phyloP scores from a whole-genome alignment of 192 early-diverging fungal species.

The Dissophora globulifera region DNA sequence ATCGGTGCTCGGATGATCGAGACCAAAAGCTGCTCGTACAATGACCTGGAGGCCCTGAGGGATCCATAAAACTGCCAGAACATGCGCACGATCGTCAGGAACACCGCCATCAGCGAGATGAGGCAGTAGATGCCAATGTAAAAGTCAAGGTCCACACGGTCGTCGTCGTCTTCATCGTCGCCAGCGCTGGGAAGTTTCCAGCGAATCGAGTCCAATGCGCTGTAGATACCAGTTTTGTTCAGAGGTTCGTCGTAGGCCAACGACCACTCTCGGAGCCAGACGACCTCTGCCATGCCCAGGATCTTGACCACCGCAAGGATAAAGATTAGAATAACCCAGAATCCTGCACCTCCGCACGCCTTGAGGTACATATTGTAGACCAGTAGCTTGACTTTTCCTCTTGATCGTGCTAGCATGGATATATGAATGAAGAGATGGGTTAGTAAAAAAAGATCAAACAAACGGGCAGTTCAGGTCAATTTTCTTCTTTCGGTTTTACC shows the following conservation, averaged over 20 bases:
- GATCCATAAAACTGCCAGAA: constrained; percentile 58
- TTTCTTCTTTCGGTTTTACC: too few species aligned
- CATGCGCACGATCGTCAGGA: constrained; percentile 55
- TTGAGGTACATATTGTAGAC: constrained; percentile 84
- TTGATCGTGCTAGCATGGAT: constrained; percentile 63
- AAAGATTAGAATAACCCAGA: constrained; percentile 68
- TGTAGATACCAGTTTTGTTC: too few species aligned
- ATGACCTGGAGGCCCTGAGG: constrained; percentile 64
- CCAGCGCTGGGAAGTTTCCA: too few species aligned
- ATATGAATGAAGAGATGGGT: too few species aligned
- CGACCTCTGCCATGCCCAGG: constrained; percentile 66
- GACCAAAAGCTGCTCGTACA: constrained; percentile 69
- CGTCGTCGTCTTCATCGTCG: constrained; percentile 10
- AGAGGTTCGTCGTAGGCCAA: constrained; percentile 5
- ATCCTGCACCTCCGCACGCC: constrained; percentile 67
- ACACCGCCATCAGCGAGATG: constrained; percentile 54
- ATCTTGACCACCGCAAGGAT: constrained; percentile 55
- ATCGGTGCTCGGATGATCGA: constrained; percentile 76
- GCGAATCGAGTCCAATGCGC: too few species aligned
- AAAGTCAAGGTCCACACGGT: constrained; percentile 48
- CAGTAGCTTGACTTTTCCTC: constrained; percentile 79
- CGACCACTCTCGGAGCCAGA: constrained; percentile 75
- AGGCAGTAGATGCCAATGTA: constrained; percentile 71
- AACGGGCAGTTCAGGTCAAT: too few species aligned
- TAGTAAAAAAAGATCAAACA: too few species aligned